phyloP scores from a whole-genome alignment of 129 eudicot genomes.

The Centaurea solstitialis region DNA sequence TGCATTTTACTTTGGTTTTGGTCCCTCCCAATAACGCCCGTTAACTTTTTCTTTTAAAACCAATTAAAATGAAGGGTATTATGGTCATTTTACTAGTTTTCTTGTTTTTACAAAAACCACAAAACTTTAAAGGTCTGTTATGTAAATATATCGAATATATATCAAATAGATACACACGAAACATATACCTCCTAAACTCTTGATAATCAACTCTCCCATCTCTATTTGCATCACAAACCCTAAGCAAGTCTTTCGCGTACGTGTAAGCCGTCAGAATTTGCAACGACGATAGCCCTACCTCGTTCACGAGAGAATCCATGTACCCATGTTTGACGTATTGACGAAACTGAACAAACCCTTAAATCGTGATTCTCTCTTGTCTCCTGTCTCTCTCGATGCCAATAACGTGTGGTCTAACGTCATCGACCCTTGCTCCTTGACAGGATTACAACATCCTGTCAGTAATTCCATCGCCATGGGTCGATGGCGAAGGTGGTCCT shows the following conservation, averaged over 20 bases:
- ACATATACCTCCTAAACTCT: conserved; percentile 87
- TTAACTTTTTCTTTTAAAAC: too few species aligned
- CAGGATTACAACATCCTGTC: conserved; percentile 69
- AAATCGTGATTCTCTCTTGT: conserved; percentile 71
- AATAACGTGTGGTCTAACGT: conserved; percentile 70
- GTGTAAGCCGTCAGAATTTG: conserved; percentile 78
- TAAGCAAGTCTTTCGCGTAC: conserved; percentile 85
- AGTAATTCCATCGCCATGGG: conserved; percentile 11
- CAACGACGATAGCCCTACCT: conserved; percentile 71
- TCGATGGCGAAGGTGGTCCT: conserved; percentile 18
- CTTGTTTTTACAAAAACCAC: too few species aligned
- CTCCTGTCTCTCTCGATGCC: conserved; percentile 69
- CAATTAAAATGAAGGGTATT: too few species aligned
- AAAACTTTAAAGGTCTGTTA: too few species aligned
- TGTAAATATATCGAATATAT: too few species aligned
- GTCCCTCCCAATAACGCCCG: too few species aligned
- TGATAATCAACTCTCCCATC: conserved; percentile 92
- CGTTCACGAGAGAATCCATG: conserved; percentile 71
- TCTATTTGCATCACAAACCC: conserved; percentile 77
- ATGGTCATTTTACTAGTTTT: too few species aligned
- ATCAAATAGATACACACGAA: too few species aligned
- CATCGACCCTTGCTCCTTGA: conserved; percentile 60
- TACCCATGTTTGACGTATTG: conserved; percentile 62
- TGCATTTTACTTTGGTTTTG: too few species aligned
- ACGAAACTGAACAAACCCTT: conserved; percentile 66